Base-by-base conservation (phyloP, 2,329 filamentous ascomycete genomes). In the Penicillium nordicum region DNA sequence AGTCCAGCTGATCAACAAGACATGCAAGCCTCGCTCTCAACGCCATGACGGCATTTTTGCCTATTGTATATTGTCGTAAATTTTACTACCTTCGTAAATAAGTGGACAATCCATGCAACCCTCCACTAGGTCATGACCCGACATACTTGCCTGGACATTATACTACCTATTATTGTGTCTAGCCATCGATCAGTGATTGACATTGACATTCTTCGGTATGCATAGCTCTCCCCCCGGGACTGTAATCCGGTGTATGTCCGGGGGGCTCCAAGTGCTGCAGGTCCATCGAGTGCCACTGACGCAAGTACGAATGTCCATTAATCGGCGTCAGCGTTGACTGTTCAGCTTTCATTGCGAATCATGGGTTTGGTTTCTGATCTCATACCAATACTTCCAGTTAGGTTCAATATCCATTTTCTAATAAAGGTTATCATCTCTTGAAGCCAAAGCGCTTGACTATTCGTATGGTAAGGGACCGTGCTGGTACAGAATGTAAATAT, bases 11-110 rank as follows among this genome's bases (percentile, higher is more conserved):
- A 42, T 45, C 45, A 21, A 23, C 53, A 46, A 50, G 50, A 52
- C 30, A 64, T 59, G 59, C 59, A 64, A 59, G 57, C 49, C 59
- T 32, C 30, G 11, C 40, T 11, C n/a, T 8, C 9, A 23, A 30
- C 11, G 36, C 8, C 23, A 45, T 32, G 34, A n/a, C 14, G 21
- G 6, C 25, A 16, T 5, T 6, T 34, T 25, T 29, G 16, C 29
- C 30, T 21, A 40, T 40, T 36, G 4, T 34, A 21, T 7, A 16
- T 46, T 47, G 5, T 23, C 2, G 7, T 32, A 10, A 32, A 5
- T 5, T 32, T 16, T 45, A 32, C 12, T n/a, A 14, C 4, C 32
- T 32, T 16, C 8, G 18, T 8, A 21, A 23, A 16, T 32, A 23
- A 4, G 8, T 32, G 29, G 18, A 32, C 43, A 23, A 29, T 29